Evolutionary conservation across 306 rosid genomes (phyloP).

Genomic region (Potentilla sterilis): DNA sequence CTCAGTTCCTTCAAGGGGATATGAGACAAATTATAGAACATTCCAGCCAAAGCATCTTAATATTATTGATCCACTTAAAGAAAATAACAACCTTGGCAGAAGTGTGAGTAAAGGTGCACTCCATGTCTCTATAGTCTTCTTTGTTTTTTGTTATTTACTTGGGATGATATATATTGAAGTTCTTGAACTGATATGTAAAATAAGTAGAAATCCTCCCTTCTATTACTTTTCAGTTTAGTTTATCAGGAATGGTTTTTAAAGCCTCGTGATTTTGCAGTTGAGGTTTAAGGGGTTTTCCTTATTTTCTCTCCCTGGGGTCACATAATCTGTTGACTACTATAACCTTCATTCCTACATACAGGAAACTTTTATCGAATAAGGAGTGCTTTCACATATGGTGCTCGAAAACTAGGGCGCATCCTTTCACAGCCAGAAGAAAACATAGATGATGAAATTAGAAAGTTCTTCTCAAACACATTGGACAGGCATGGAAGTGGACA

Average conservation of each 20-base stretch:
- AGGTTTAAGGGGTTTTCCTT: neutral
- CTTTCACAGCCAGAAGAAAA: constrained; percentile 41
- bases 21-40: constrained; percentile 49
- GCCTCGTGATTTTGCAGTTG: neutral
- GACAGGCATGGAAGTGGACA: constrained; percentile 52
- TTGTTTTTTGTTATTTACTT: neutral
- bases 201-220: neutral
- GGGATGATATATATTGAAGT: neutral
- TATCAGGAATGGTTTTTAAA: neutral
- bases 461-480: constrained; percentile 48
- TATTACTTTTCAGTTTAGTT: neutral
- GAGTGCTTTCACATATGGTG: constrained; percentile 59
- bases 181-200: neutral
- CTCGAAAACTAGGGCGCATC: constrained; percentile 46
- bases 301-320: neutral
- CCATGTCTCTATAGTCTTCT: constrained; percentile 6
- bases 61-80: constrained; percentile 90
- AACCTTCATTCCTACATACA: constrained; percentile 23
- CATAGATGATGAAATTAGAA: constrained; percentile 36
- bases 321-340: neutral
- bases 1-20: constrained; percentile 71
- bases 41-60: constrained; percentile 81
- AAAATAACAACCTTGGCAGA: constrained; percentile 95
- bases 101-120: constrained; percentile 80
- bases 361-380: constrained; percentile 53